Base-by-base conservation (phyloP, 1,284 basidiomycete genomes). In the Rugosomyces carneus region DNA sequence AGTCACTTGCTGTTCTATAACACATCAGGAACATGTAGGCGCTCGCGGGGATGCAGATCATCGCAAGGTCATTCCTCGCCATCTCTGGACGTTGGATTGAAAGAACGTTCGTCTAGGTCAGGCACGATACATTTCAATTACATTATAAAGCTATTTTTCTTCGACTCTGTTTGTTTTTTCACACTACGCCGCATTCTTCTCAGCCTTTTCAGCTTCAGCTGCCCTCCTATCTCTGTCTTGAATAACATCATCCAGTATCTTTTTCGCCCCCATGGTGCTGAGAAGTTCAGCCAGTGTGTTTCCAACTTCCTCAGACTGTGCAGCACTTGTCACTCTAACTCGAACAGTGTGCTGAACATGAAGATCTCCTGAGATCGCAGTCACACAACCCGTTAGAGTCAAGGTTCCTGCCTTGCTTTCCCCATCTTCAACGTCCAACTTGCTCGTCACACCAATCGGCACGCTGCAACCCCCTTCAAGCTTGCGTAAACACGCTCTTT, bases 391-490 rank as follows among this genome's bases (percentile, higher is more conserved):
- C 2, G 79, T 80, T 34, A 94, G 65, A 32, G 69, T 75, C 53
- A 94, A 66, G n/a, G 58, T 72, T 37, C 54, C 58, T 43, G 56
- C 54, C 35, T 54, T 49, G 48, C 52, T 48, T 49, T 59, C 56
- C 40, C 58, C 52, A 45, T 60, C 55, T 34, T 64, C 62, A 48
- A 82, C 57, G 37, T 63, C 31, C 51, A 83, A 57, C 43, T 62
- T 63, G 38, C 81, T 85, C 48, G 78, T 72, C 24, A 92, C 85
- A 13, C 95, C 94, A n/a, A 98, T 93, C 0, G 95, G 96, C 1
- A 99, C 93, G 49, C 89, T 94, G 66, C 96, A 99, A 21, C 94
- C 96, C 9, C 96, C 96, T 64, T 99, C 95, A 43, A 99, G 73
- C 29, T 89, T 84, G 29, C 85, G 75, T 52, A 99, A 72, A 63